Evolutionary conservation across 306 rosid genomes (phyloP), one percentile per base, ranked within the genome.

Genomic region (Lathyrus tuberosus): DNA sequence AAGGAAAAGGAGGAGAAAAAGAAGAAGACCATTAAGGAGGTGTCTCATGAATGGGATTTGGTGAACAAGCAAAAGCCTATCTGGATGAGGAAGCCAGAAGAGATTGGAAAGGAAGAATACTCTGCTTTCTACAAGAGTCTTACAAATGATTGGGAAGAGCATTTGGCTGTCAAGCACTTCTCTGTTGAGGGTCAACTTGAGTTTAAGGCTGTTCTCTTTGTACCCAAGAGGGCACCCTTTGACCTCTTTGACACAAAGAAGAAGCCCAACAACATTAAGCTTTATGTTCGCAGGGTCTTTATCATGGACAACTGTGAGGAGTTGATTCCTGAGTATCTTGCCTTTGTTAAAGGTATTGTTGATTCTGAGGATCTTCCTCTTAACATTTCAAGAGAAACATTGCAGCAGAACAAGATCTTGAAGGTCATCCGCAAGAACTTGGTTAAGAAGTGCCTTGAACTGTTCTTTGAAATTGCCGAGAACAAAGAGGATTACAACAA

Each of bases 271-370:
- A 90, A 90, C 78, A 90, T 90, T 66, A 90, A 90, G 86, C 86
- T 90, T 2, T 90, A 90, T 78, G 96, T 90, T 0, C 95, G 96
- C 2, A 83, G 96, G 30, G 96, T 90, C 30, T 90, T 90, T 56
- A 90, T 90, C 74, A 90, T 88, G 96, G 96, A 90, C 82, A 90
- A 90, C 83, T 90, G 97, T 53, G 97, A 90, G 82, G 97, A 90
- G 81, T 57, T 90, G 78, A 90, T 90, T 28, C 97, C 97, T 1
- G 97, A 90, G 13, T 90, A 88, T 63, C 85, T 90, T 24, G 74
- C 92, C 31, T 90, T 90, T 70, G 92, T 90, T 0, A 90, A 90
- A 88, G 95, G 97, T 75, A 90, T 90, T 65, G 95, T 90, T 0
- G 97, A 90, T 43, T 90, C 97, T 10, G 97, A 90, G 84, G 97